Conservation (phyloP, 2,329 filamentous ascomycete species). For the Phialemoniopsis sp. region DNA sequence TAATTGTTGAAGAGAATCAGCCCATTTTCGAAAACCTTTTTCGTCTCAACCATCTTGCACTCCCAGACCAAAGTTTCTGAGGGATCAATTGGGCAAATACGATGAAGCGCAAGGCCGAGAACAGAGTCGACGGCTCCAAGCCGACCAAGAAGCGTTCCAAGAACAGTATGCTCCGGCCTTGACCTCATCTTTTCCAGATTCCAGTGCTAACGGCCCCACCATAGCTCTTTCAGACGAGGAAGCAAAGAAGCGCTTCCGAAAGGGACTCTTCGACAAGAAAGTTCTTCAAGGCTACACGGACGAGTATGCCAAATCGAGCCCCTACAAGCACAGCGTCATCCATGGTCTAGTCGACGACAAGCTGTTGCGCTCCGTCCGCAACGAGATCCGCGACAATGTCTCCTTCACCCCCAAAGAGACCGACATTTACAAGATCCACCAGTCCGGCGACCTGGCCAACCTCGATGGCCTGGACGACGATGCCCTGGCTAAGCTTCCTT, state of each 20-base stretch:
- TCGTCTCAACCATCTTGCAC: constrained; percentile 1
- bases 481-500: constrained; percentile 81
- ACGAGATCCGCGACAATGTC: constrained; percentile 85
- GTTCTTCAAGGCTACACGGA: constrained; percentile 55
- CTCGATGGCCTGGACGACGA: constrained; percentile 88
- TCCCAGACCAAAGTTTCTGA: background rate
- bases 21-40: no score
- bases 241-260: constrained; percentile 56
- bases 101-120: constrained; percentile 60
- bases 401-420: constrained; percentile 98
- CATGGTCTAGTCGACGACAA: constrained; percentile 71
- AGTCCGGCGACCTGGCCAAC: constrained; percentile 95
- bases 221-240: constrained; percentile 43
- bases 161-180: constrained; percentile 28
- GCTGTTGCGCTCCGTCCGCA: constrained; percentile 80
- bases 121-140: constrained; percentile 35
- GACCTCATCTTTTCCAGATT: constrained; percentile 2
- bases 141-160: constrained; percentile 50
- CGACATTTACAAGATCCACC: constrained; percentile 99
- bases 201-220: constrained; percentile 2
- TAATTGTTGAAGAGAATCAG: no score
- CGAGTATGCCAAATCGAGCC: constrained; percentile 59
- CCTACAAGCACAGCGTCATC: constrained; percentile 93
- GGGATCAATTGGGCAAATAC: constrained; percentile 18
- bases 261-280: constrained; percentile 59